These are phyloP conservation scores for Hymenoscyphus scutula DNA, from an alignment of 2,329 filamentous ascomycete genomes.

Conservation along the genomic window DNA sequence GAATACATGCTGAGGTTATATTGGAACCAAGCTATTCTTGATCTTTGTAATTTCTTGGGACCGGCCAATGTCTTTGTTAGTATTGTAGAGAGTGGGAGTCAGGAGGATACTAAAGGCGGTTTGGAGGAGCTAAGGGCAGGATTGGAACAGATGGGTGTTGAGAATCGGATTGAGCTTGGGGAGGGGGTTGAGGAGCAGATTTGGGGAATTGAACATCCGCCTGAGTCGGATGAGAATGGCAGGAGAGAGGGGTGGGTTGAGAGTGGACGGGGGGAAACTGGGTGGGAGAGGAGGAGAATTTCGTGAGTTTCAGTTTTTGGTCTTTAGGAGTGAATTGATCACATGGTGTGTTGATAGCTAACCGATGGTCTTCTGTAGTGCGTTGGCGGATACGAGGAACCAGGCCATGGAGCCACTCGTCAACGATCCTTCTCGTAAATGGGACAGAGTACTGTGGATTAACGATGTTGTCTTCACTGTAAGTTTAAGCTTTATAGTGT, in stretches of 20 bases:
- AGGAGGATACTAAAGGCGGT: constrained; percentile 53
- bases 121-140: not conserved
- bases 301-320: not conserved
- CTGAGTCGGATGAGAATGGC: constrained; percentile 13
- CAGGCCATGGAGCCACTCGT: constrained; percentile 45
- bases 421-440: constrained; percentile 18
- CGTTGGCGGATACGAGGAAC: constrained; percentile 64
- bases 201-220: constrained; percentile 17
- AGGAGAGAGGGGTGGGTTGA: constrained; percentile 57
- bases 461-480: constrained; percentile 64
- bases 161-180: constrained; percentile 23
- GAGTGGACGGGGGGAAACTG: constrained; percentile 48
- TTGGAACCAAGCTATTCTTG: constrained; percentile 61
- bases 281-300: constrained; percentile 52
- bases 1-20: constrained; percentile 56
- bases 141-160: constrained; percentile 44
- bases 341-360: not conserved
- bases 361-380: constrained; percentile 44
- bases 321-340: not conserved
- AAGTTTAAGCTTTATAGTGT: constrained; percentile 23
- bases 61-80: constrained; percentile 65
- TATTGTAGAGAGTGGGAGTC: constrained; percentile 67
- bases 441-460: constrained; percentile 60
- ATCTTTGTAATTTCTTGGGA: constrained; percentile 56
- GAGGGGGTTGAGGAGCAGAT: constrained; percentile 22